Evolutionary conservation across 352 stramenopile genomes (phyloP), one percentile per base, ranked within the genome.

Genomic region (Pythium aphanidermatum): DNA sequence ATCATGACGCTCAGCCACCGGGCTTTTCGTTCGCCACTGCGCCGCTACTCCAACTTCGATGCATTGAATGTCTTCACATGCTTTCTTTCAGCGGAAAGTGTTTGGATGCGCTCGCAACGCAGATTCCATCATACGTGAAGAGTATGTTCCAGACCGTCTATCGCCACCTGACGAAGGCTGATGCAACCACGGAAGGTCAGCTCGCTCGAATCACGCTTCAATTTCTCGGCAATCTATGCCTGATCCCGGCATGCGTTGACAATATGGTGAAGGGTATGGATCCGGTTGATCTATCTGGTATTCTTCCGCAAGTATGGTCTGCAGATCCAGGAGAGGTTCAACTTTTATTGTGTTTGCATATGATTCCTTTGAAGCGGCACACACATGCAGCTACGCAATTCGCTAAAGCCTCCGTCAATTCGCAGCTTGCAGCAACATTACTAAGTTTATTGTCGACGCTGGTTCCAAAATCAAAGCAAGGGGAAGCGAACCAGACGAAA

Each of bases 231-330:
- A 91, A 92, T 26, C n/a, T 94, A 34, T 94, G 82, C 39, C 58
- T 94, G 13, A 86, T 92, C 35, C 82, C 82, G 21, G 77, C 79
- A 8, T 94, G 82, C 46, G 87, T 94, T 14, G 82, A 94, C 50
- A 94, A 80, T 20, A 66, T 94, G 30, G 82, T 94, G 10, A 90
- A 87, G 54, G 82, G 82, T 39, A 94, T 94, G 82, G 70, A 94
- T 46, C 74, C 82, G 2, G 68, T 74, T 20, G 78, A 73, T 27
- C 54, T 94, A 28, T 70, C 82, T 0, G 76, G 68, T 23, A 33
- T 94, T 23, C 50, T 94, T 16, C 82, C 82, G 3, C 73, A 85
- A 17, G 71, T 92, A 12, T 92, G 78, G 75, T 56, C 84, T 1
- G 79, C 75, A 7, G 80, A 94, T 41, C 77, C 81, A 20, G 86